These are phyloP conservation scores for Fagopyrum tataricum DNA, from an alignment of 148 eudicot genomes.

Conservation along the genomic window DNA sequence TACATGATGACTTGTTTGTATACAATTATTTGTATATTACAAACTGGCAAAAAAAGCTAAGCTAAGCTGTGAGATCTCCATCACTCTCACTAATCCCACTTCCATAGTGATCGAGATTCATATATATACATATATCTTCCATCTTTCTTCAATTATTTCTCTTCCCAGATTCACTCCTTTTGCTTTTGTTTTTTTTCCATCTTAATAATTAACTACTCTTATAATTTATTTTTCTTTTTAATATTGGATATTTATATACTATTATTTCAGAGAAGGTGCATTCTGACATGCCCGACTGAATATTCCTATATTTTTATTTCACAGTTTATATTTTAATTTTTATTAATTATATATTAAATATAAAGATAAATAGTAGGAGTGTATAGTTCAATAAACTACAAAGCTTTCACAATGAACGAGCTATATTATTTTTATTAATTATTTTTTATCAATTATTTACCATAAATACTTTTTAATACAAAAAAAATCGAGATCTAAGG, in stretches of 20 bases:
- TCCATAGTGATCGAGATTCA: not conserved
- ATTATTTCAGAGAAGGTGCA: not conserved
- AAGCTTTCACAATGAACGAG: no score
- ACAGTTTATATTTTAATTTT: no score
- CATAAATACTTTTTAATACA: no score
- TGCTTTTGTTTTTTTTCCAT: not conserved
- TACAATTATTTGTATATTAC: no score
- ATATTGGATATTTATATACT: not conserved
- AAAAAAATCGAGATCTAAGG: no score
- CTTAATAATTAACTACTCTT: not conserved
- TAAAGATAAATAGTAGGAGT: no score
- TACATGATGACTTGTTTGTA: no score
- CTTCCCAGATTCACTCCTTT: not conserved
- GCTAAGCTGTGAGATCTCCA: not conserved
- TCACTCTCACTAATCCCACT: slow-evolving; percentile 3
- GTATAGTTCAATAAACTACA: no score
- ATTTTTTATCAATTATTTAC: no score
- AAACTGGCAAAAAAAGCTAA: not conserved
- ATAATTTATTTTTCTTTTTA: not conserved
- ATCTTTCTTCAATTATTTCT: slow-evolving; percentile 6
- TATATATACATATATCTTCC: not conserved
- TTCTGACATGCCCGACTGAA: not conserved
- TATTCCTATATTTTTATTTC: not conserved
- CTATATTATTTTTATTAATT: no score
- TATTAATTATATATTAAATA: no score